Conservation (phyloP, 73 alveolate species). For the Paramecium octaurelia region DNA sequence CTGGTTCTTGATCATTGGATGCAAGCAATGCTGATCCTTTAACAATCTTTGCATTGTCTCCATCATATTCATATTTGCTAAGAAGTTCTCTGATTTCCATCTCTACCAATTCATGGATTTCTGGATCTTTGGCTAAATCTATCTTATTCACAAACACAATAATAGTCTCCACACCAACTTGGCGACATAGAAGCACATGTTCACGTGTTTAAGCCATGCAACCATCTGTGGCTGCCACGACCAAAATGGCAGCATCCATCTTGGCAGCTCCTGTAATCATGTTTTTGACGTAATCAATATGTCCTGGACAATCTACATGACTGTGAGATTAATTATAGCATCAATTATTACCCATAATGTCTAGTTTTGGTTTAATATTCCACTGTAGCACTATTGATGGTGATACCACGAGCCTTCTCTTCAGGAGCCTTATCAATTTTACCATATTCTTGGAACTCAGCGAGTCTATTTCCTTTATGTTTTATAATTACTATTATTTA, state of each 20-base stretch:
- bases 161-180: constrained; percentile 85
- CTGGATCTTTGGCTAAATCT: constrained; percentile 80
- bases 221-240: constrained; percentile 94
- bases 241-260: constrained; percentile 97
- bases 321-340: not conserved
- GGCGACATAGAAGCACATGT: constrained; percentile 86
- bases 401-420: constrained; percentile 94
- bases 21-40: constrained; percentile 89
- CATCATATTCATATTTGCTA: constrained; percentile 79
- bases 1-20: constrained; percentile 72
- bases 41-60: constrained; percentile 71
- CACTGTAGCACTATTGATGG: constrained; percentile 93
- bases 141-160: constrained; percentile 82
- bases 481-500: constrained; percentile 51
- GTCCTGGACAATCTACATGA: constrained; percentile 98
- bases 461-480: constrained; percentile 45
- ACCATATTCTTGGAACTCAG: constrained; percentile 75
- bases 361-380: constrained; percentile 87
- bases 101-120: constrained; percentile 86
- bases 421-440: constrained; percentile 90
- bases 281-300: constrained; percentile 95
- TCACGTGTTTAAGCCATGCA: constrained; percentile 97
- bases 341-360: constrained; percentile 78
- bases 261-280: constrained; percentile 97
- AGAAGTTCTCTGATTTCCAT: constrained; percentile 91